These are phyloP conservation scores for Pachyrhizus erosus DNA, from an alignment of 306 rosid genomes.

Conservation along the genomic window DNA sequence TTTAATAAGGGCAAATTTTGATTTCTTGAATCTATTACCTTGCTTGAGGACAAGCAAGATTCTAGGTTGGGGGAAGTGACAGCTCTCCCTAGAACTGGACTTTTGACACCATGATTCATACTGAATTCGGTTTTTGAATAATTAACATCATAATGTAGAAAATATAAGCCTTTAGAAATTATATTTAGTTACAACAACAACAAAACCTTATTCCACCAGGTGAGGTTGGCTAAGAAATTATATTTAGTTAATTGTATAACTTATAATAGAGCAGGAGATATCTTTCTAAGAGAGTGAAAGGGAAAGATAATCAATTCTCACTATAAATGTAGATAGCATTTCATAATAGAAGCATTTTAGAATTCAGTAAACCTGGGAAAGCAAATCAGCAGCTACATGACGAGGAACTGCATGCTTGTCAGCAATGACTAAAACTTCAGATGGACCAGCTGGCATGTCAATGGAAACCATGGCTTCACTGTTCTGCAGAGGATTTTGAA, in stretches of 20 bases:
- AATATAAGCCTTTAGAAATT: neutral
- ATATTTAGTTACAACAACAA: no score
- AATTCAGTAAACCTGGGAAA: slow-evolving; percentile 66
- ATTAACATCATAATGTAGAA: neutral
- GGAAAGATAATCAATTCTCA: neutral
- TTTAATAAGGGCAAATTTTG: no score
- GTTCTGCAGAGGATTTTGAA: slow-evolving; percentile 57
- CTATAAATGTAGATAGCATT: neutral
- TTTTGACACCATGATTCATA: neutral
- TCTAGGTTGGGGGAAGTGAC: no score
- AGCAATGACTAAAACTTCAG: slow-evolving; percentile 94
- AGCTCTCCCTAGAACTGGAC: no score
- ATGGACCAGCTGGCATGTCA: slow-evolving; percentile 97
- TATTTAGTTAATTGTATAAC: neutral
- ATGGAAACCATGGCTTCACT: slow-evolving; percentile 95
- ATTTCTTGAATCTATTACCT: no score
- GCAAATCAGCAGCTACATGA: slow-evolving; percentile 88
- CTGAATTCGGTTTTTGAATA: neutral
- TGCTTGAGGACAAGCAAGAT: no score
- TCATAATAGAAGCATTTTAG: neutral
- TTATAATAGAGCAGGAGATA: neutral
- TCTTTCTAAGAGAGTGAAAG: neutral
- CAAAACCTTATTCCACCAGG: no score
- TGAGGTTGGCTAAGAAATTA: no score
- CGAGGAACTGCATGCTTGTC: slow-evolving; percentile 79